These are phyloP conservation scores for Verticillium nubilum DNA, from an alignment of 2,329 filamentous ascomycete genomes.

Conservation along the genomic window DNA sequence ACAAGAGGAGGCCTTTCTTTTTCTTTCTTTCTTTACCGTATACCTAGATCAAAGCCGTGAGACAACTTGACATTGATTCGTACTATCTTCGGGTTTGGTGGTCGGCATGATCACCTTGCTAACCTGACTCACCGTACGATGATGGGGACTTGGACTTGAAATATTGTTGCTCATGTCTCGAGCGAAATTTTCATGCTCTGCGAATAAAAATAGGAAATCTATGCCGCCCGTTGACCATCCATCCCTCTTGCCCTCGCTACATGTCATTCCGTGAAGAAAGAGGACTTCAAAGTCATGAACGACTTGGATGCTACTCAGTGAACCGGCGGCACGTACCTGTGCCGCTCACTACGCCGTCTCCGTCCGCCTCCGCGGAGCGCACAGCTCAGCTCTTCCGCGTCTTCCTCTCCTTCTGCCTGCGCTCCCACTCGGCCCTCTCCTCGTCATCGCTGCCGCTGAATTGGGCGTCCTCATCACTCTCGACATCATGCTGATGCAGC, in stretches of 20 bases:
- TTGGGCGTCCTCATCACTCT: conserved; percentile 47
- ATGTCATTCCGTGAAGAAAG: not conserved
- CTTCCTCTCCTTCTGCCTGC: conserved; percentile 37
- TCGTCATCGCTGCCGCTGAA: conserved; percentile 62
- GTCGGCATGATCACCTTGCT: too few species aligned
- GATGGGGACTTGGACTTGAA: too few species aligned
- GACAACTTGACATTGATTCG: not conserved
- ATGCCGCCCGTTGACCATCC: not conserved
- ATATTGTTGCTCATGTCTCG: not conserved
- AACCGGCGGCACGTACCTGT: not conserved
- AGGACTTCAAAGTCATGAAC: not conserved
- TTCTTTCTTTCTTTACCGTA: not conserved
- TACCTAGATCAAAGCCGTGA: conserved; percentile 24
- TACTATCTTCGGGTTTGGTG: too few species aligned
- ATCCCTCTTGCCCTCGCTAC: not conserved
- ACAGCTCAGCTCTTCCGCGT: conserved; percentile 14
- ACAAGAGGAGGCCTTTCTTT: not conserved
- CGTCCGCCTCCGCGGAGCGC: not conserved
- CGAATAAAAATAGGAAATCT: not conserved
- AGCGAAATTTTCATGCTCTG: not conserved
- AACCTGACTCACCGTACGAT: too few species aligned
- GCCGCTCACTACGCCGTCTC: not conserved
- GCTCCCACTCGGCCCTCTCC: conserved; percentile 57
- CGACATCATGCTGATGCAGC: conserved; percentile 21
- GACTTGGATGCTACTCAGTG: not conserved